Conservation (phyloP, 2,329 filamentous ascomycete species). For the Cryphonectria nitschkei region DNA sequence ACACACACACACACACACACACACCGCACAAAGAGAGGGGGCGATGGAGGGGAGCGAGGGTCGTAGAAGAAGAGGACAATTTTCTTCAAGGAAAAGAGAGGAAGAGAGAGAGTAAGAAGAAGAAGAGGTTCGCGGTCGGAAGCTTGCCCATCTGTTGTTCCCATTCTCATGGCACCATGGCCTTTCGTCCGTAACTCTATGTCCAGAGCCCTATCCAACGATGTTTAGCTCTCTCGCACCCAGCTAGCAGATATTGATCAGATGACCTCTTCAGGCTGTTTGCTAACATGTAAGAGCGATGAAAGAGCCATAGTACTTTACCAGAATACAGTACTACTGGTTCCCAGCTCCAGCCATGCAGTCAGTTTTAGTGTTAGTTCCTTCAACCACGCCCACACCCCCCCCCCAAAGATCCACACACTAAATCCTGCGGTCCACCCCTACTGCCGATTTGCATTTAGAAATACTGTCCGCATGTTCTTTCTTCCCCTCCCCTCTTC, state of each 20-base stretch:
- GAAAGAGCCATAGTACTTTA: neutral
- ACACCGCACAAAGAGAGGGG: no score
- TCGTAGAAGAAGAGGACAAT: no score
- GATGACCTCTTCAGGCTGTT: neutral
- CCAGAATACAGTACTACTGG: neutral
- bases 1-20: neutral
- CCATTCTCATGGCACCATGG: neutral
- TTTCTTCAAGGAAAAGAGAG: neutral
- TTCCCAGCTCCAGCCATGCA: neutral
- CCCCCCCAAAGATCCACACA: neutral
- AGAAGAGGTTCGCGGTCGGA: no score
- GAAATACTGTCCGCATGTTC: neutral
- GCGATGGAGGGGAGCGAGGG: no score
- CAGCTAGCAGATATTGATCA: neutral
- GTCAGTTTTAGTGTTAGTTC: neutral
- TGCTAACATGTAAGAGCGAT: neutral
- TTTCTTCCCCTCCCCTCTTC: no score
- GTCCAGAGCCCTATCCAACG: neutral
- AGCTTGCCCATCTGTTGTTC: no score
- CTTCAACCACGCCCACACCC: neutral
- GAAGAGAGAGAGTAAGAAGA: neutral
- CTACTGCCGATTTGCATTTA: neutral
- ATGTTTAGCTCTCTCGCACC: neutral
- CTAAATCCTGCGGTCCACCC: conserved; percentile 3
- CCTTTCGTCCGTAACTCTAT: neutral